A percentile compares a stretch with the other conserved stretches of the same genome.
phyloP scores from a whole-genome alignment of 140 eudicot genomes.

The Artemisia princeps region DNA sequence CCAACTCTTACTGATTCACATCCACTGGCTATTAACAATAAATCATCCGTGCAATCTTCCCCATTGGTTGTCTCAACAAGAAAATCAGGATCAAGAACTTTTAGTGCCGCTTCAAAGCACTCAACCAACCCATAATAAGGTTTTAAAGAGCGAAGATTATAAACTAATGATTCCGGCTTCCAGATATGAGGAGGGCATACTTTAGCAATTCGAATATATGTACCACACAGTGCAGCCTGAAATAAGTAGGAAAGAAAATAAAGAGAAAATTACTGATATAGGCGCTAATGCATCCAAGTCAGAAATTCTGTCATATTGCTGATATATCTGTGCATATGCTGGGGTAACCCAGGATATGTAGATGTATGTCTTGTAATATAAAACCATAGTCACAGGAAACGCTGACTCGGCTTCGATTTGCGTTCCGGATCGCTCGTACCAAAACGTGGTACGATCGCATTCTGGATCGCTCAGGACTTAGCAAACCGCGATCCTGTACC shows the following conservation, averaged over 20 bases:
- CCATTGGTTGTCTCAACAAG: constrained; percentile 29
- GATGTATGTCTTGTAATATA: constrained; percentile 8
- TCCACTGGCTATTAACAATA: constrained; percentile 25
- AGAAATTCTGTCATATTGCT: not conserved
- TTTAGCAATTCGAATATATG: constrained; percentile 65
- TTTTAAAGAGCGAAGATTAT: constrained; percentile 47
- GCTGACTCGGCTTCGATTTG: not conserved
- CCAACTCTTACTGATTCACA: constrained; percentile 34
- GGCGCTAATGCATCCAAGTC: constrained; percentile 11
- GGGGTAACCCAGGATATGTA: constrained; percentile 7
- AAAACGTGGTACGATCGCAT: not conserved
- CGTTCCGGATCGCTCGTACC: not conserved
- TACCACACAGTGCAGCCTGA: constrained; percentile 78
- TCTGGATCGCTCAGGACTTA: not conserved
- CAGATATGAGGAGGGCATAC: constrained; percentile 67
- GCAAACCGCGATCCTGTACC: too few species aligned
- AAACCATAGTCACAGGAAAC: not conserved
- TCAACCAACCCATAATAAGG: constrained; percentile 47
- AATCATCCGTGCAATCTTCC: constrained; percentile 26
- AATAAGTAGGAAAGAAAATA: constrained; percentile 1
- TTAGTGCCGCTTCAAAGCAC: constrained; percentile 67
- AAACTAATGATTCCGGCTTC: constrained; percentile 73
- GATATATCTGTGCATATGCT: too few species aligned
- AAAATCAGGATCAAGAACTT: constrained; percentile 50
- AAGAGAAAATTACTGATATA: constrained; percentile 13